Evolutionary conservation across 1,139 yeast genomes (phyloP), one percentile per base, ranked within the genome.

Genomic region (Kodamaea sp.): DNA sequence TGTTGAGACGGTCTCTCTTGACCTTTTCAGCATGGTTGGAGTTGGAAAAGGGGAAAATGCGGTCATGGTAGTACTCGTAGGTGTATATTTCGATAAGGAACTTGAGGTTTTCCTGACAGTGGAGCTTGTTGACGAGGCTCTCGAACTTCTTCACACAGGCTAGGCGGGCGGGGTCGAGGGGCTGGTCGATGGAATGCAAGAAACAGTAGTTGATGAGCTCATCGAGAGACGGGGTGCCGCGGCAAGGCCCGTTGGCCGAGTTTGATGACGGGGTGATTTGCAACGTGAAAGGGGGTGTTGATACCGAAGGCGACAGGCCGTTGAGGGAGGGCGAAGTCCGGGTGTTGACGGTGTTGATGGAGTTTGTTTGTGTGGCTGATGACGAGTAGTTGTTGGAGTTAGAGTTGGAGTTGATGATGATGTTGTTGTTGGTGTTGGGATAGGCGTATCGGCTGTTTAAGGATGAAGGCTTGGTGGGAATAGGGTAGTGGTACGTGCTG

Each of bases 81-180:
- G 65, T 66, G 51, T 58, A 71, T 12, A 73, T 67, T 36, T 70
- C 73, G 5, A 73, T 58, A 26, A 74, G 51, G 42, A 74, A 74
- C 31, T 59, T 50, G 29, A 74, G 56, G 47, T 71, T 73, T 49
- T 74, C 80, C 39, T 59, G 61, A 47, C 75, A 69, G 44, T 72
- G 78, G 27, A 47, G 50, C 16, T 43, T 44, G 22, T 26, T 31
- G 13, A 52, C 41, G 31, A 42, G 49, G 20, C 35, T 34, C 22
- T 45, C 41, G 40, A 56, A 56, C 26, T 20, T 24, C 18, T 19
- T 30, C 18, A 34, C 41, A 15, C 20, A 32, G 2, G 21, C 15
- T 5, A 19, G 11, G 11, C 24, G 29, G 9, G 27, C 21, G 13
- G 43, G 22, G 25, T 44, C 48, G 16, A 39, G 25, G 15, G 45